Conservation (phyloP, 768 basidiomycete species). For the Tricholoma flavovirens region DNA sequence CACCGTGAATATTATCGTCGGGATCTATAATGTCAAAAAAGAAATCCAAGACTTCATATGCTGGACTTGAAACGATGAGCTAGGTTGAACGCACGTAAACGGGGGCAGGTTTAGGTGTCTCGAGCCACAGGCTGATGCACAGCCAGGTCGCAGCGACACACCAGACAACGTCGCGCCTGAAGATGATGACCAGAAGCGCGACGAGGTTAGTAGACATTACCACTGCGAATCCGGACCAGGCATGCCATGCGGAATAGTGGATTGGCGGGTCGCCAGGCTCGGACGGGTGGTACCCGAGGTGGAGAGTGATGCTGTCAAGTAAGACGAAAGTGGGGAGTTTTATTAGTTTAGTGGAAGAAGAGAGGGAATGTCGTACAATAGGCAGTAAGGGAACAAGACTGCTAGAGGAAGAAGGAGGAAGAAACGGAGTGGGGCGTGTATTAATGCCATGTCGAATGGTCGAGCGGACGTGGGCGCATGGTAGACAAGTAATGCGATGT, state of each 20-base stretch:
- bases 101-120: slow-evolving; percentile 54
- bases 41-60: background rate
- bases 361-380: slow-evolving; percentile 41
- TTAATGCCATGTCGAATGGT: slow-evolving; percentile 74
- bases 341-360: background rate
- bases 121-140: slow-evolving; percentile 57
- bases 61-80: background rate
- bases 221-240: slow-evolving; percentile 71
- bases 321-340: background rate
- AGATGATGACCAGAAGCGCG: slow-evolving; percentile 48
- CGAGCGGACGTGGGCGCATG: slow-evolving; percentile 51
- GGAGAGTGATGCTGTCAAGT: slow-evolving; percentile 56
- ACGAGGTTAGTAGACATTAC: slow-evolving; percentile 59
- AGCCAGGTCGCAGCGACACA: slow-evolving; percentile 72
- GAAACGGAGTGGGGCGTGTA: slow-evolving; percentile 83
- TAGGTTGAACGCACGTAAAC: slow-evolving; percentile 48
- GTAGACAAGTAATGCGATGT: slow-evolving; percentile 71
- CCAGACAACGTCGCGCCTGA: slow-evolving; percentile 68
- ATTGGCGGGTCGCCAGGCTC: slow-evolving; percentile 41
- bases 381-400: slow-evolving; percentile 53
- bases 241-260: slow-evolving; percentile 50
- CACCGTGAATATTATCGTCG: slow-evolving; percentile 57
- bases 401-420: slow-evolving; percentile 51
- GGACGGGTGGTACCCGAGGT: slow-evolving; percentile 49
- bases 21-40: slow-evolving; percentile 34